phyloP scores from a whole-genome alignment of 257 asterid species.

The Orobanche coerulescens region DNA sequence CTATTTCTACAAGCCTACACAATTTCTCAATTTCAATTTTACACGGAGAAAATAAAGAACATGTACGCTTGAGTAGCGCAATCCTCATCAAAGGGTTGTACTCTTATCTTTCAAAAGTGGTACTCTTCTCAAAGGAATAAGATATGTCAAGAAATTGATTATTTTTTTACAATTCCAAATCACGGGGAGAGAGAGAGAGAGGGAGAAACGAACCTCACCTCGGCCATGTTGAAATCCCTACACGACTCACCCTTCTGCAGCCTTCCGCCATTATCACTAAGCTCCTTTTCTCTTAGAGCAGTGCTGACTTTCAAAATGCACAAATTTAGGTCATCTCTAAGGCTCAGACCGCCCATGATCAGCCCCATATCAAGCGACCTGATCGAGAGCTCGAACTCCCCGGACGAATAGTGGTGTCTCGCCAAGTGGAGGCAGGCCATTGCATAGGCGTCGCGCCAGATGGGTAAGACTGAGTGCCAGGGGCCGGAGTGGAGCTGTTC shows the following conservation, averaged over 20 bases:
- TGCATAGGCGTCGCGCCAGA: slow-evolving; percentile 95
- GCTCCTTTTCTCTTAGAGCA: slow-evolving; percentile 26
- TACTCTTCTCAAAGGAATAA: slow-evolving; percentile 20
- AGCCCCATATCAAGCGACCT: slow-evolving; percentile 81
- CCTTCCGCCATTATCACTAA: slow-evolving; percentile 21
- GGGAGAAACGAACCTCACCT: slow-evolving; percentile 78
- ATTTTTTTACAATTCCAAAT: neutral
- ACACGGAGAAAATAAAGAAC: neutral
- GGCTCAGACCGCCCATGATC: slow-evolving; percentile 75
- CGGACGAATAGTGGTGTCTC: slow-evolving; percentile 41
- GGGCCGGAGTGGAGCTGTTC: slow-evolving; percentile 97
- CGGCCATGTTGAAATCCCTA: slow-evolving; percentile 50
- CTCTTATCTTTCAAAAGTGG: slow-evolving; percentile 18
- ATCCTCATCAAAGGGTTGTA: slow-evolving; percentile 22
- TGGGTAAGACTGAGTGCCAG: slow-evolving; percentile 84
- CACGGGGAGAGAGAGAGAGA: neutral
- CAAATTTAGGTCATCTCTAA: slow-evolving; percentile 55
- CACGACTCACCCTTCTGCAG: slow-evolving; percentile 22
- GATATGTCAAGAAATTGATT: neutral
- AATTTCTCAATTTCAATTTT: neutral
- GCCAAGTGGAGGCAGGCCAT: slow-evolving; percentile 85
- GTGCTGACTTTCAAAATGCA: slow-evolving; percentile 33
- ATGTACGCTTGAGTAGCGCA: slow-evolving; percentile 23
- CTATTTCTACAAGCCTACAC: neutral
- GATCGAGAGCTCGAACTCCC: slow-evolving; percentile 45